Percentiles rank a stretch among this genome's conserved stretches.
phyloP scores from a whole-genome alignment of 257 asterid species.

The Ballota nigra region DNA sequence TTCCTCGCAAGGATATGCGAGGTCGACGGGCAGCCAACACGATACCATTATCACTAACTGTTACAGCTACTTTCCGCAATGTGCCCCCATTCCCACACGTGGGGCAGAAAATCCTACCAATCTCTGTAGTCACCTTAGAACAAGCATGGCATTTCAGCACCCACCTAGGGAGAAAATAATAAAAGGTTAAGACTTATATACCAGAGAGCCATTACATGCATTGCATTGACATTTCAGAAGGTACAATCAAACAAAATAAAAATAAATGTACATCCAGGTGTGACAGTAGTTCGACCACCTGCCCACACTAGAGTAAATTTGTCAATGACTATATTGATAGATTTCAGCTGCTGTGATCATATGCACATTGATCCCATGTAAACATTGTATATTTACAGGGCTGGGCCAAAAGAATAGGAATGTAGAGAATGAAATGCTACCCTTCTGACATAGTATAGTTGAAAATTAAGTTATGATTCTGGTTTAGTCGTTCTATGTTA shows the following conservation, averaged over 20 bases:
- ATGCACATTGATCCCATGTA: neutral
- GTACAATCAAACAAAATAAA: neutral
- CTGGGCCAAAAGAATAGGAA: neutral
- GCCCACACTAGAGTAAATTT: neutral
- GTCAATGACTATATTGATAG: neutral
- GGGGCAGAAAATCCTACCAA: constrained; percentile 86
- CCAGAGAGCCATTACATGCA: too few relatives aligned
- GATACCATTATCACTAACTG: constrained; percentile 85
- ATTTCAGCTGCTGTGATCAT: neutral
- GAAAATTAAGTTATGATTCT: too few relatives aligned
- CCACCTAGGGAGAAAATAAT: constrained; percentile 61
- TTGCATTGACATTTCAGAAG: too few relatives aligned
- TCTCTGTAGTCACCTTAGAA: constrained; percentile 91
- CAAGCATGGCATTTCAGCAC: constrained; percentile 98
- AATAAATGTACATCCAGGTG: neutral
- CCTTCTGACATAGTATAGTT: neutral
- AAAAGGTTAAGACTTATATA: neutral
- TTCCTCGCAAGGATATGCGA: constrained; percentile 87
- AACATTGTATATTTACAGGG: neutral
- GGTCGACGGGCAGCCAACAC: constrained; percentile 77
- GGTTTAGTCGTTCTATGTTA: too few relatives aligned
- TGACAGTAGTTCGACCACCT: neutral
- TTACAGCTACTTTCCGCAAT: constrained; percentile 88
- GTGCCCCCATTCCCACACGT: constrained; percentile 98
- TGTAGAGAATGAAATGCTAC: neutral